These are phyloP conservation scores for Neurospora sp. DNA, from an alignment of 495 filamentous ascomycete genomes.

Conservation along the genomic window DNA sequence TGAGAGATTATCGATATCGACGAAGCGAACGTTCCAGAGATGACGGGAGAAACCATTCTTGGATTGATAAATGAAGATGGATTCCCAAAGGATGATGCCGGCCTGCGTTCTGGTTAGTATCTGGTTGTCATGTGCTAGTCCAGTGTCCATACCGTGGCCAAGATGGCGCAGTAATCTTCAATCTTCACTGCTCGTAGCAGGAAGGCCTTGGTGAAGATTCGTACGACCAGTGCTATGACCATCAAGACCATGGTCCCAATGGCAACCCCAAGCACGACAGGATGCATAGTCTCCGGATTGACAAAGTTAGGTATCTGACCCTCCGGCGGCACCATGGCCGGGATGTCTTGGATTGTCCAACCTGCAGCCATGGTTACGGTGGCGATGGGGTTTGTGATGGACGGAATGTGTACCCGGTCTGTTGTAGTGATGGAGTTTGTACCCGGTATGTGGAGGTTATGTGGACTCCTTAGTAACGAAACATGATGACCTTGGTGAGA, in stretches of 20 bases:
- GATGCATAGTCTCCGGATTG: conserved; percentile 12
- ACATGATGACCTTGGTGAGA: neutral
- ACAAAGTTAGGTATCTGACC: conserved; percentile 12
- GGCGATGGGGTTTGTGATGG: neutral
- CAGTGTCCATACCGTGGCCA: conserved; percentile 6
- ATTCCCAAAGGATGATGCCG: conserved; percentile 17
- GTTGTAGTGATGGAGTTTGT: neutral
- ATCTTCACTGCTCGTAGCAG: conserved; percentile 10
- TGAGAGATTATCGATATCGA: conserved; percentile 7
- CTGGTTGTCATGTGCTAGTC: neutral
- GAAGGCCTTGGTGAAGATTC: conserved; percentile 13
- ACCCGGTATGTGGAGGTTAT: neutral
- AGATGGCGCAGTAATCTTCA: conserved; percentile 14
- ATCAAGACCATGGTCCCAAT: conserved; percentile 12
- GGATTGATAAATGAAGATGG: conserved; percentile 16
- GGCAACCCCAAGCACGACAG: conserved; percentile 8
- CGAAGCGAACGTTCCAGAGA: conserved; percentile 12
- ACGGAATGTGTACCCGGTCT: neutral
- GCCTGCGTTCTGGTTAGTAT: neutral
- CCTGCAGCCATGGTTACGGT: neutral
- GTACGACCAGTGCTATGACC: conserved; percentile 6
- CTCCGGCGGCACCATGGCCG: conserved; percentile 18
- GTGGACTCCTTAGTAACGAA: neutral
- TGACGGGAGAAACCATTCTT: conserved; percentile 13
- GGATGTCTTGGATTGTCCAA: conserved; percentile 5